These are phyloP conservation scores for Boletus subcaerulescens DNA, from an alignment of 768 basidiomycete genomes.

Conservation along the genomic window DNA sequence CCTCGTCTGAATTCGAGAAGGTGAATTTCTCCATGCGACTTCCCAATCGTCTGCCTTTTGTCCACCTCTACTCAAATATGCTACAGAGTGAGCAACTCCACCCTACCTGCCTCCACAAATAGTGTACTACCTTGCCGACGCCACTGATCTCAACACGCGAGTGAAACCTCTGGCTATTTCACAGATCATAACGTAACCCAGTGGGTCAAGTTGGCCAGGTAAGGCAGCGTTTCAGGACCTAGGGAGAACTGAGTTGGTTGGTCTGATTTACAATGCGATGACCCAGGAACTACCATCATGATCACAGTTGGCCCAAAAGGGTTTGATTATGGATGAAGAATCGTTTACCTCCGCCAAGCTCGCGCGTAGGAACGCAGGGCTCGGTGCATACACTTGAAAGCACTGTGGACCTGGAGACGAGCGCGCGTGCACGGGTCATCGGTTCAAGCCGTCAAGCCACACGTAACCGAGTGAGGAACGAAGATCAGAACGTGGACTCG, in stretches of 20 bases:
- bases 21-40: neutral
- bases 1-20: neutral
- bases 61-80: neutral
- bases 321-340: neutral
- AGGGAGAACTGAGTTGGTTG: neutral
- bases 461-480: neutral
- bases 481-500: neutral
- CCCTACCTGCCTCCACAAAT: neutral
- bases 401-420: conserved; percentile 6
- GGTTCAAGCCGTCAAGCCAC: neutral
- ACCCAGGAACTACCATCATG: neutral
- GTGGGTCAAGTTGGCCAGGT: neutral
- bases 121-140: conserved; percentile 6
- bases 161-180: neutral
- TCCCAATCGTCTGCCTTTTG: neutral
- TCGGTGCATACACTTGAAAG: neutral
- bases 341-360: neutral
- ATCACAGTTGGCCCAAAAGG: neutral
- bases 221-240: neutral
- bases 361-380: neutral
- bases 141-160: conserved; percentile 9
- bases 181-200: conserved; percentile 13
- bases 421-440: neutral
- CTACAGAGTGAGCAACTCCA: neutral
- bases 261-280: neutral